A percentile compares a stretch with the other conserved stretches of the same genome.
phyloP scores from a whole-genome alignment of 305 asterid species.

The Solanum chacoense region DNA sequence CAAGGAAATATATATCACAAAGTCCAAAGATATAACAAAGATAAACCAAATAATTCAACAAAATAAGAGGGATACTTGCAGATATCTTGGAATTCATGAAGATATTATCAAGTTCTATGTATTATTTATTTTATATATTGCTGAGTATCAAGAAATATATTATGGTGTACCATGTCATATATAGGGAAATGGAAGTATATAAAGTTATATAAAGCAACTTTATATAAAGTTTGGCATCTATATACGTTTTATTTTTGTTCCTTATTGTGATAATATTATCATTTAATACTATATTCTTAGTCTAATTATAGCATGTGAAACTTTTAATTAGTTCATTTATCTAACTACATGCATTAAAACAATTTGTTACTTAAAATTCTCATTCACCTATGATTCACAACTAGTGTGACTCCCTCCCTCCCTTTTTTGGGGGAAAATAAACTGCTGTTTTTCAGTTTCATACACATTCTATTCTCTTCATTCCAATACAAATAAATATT shows the following conservation, averaged over 20 bases:
- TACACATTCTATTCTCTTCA: not conserved
- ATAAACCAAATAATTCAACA: not conserved
- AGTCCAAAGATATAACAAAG: not conserved
- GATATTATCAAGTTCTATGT: not conserved
- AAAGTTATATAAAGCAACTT: not conserved
- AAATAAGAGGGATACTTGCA: not conserved
- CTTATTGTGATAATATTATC: not conserved
- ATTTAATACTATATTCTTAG: too few species aligned
- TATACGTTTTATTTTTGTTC: not conserved
- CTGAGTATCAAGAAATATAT: not conserved
- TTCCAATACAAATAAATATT: not conserved
- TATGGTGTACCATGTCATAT: not conserved
- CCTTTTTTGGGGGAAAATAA: not conserved
- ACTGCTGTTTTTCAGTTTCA: not conserved
- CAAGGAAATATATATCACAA: not conserved
- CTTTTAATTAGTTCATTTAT: not conserved
- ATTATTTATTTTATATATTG: not conserved
- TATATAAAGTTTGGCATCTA: not conserved
- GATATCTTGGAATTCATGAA: not conserved
- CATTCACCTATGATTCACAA: not conserved
- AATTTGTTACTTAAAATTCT: not conserved
- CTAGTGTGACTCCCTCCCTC: not conserved
- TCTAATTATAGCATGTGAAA: not conserved
- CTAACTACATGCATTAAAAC: not conserved
- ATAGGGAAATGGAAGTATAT: not conserved